Percentiles rank a stretch among this genome's conserved stretches.
Conservation (phyloP, 495 filamentous ascomycete genomes). For the Penicillium herquei region DNA sequence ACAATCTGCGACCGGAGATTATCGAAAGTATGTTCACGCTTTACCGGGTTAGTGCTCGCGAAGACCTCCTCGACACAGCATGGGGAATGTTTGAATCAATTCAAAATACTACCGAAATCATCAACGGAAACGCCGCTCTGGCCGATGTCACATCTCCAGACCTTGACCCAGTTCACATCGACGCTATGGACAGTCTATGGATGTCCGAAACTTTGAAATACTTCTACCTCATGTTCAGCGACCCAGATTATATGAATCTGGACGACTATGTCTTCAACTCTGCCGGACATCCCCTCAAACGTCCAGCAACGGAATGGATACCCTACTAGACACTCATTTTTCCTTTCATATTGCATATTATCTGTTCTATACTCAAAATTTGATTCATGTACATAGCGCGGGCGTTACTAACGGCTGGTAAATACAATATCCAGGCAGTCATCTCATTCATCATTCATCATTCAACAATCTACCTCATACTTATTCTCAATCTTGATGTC, state of each 20-base stretch:
- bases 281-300: constrained; percentile 46
- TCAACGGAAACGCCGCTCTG: constrained; percentile 49
- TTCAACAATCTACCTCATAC: not conserved
- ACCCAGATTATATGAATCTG: constrained; percentile 59
- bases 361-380: not conserved
- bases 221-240: constrained; percentile 63
- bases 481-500: not conserved
- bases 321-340: not conserved
- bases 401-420: not conserved
- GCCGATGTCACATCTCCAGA: constrained; percentile 35
- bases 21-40: constrained; percentile 63
- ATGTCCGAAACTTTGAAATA: constrained; percentile 70
- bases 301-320: not conserved
- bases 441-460: not conserved
- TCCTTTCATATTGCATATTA: not conserved
- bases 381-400: constrained; percentile 6
- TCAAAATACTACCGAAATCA: constrained; percentile 45
- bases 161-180: constrained; percentile 17
- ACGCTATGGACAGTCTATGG: constrained; percentile 57
- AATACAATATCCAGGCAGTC: not conserved
- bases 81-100: constrained; percentile 66
- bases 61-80: constrained; percentile 53
- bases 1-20: constrained; percentile 51
- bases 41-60: constrained; percentile 61
- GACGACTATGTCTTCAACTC: constrained; percentile 71